Percentiles rank a stretch among this genome's conserved stretches.
These are phyloP conservation scores for Fusarium decemcellulare DNA, from an alignment of 2,329 filamentous ascomycete species.

Conservation along the genomic window DNA sequence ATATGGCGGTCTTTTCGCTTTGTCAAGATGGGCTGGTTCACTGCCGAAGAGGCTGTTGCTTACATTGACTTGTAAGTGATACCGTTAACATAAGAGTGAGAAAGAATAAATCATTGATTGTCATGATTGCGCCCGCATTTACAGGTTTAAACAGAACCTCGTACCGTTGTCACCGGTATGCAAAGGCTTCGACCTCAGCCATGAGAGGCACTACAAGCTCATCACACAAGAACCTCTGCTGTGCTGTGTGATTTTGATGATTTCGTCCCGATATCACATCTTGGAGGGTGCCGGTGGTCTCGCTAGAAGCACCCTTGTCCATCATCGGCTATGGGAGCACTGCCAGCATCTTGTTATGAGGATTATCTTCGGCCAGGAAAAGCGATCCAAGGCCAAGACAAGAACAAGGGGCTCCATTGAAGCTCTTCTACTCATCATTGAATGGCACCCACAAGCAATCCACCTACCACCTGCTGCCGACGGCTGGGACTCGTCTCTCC, in stretches of 20 bases:
- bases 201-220: constrained; percentile 62
- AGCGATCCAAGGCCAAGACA: constrained; percentile 62
- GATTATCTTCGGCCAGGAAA: constrained; percentile 68
- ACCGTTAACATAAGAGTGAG: too few relatives aligned
- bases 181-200: constrained; percentile 63
- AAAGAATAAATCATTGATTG: neutral
- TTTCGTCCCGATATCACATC: constrained; percentile 66
- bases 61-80: constrained; percentile 62
- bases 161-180: constrained; percentile 62
- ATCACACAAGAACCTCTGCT: constrained; percentile 66
- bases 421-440: constrained; percentile 66
- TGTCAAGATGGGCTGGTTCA: constrained; percentile 69
- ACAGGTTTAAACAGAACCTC: constrained; percentile 29
- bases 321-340: constrained; percentile 68
- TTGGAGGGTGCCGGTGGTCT: constrained; percentile 58
- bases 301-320: constrained; percentile 66
- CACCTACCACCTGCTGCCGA: constrained; percentile 68
- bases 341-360: constrained; percentile 67
- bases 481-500: constrained; percentile 68
- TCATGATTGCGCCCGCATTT: too few relatives aligned
- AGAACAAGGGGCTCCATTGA: constrained; percentile 67
- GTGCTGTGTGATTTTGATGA: constrained; percentile 67
- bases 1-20: constrained; percentile 55
- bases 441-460: constrained; percentile 69
- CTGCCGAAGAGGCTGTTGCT: constrained; percentile 66